These are phyloP conservation scores for Oryza nivara DNA, from an alignment of 176 grass and related monocot species.

Conservation along the genomic window DNA sequence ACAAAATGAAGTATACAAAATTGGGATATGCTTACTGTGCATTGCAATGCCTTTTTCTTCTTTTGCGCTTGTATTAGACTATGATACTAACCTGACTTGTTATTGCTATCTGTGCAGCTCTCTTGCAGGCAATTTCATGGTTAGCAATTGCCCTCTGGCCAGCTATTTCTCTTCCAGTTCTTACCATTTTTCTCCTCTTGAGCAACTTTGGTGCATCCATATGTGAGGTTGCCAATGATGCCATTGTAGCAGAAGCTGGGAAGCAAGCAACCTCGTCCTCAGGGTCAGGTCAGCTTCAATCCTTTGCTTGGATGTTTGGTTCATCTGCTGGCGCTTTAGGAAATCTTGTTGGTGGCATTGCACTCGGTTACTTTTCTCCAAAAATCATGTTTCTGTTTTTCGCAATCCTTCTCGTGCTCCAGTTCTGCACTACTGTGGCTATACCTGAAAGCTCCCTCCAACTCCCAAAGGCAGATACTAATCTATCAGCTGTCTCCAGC, in stretches of 20 bases:
- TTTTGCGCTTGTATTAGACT: not conserved
- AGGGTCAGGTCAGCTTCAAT: constrained; percentile 76
- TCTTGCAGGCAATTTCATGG: constrained; percentile 95
- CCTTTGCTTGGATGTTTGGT: constrained; percentile 86
- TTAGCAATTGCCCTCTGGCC: constrained; percentile 72
- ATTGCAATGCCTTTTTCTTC: not conserved
- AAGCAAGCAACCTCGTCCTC: constrained; percentile 58
- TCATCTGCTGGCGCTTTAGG: constrained; percentile 84
- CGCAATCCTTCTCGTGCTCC: constrained; percentile 70
- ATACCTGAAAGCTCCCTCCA: constrained; percentile 81
- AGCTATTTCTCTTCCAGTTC: constrained; percentile 59
- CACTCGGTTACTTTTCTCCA: constrained; percentile 69
- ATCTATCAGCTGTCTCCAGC: constrained; percentile 49
- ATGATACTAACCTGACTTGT: constrained; percentile 34
- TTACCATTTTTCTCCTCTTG: constrained; percentile 88
- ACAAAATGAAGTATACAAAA: too few relatives aligned
- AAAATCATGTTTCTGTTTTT: constrained; percentile 82
- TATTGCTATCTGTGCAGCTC: constrained; percentile 62
- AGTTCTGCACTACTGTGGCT: constrained; percentile 63
- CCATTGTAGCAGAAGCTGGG: constrained; percentile 82
- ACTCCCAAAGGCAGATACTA: constrained; percentile 63
- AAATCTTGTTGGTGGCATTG: constrained; percentile 87
- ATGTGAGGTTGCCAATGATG: constrained; percentile 98
- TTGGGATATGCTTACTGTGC: not conserved
- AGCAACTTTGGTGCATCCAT: constrained; percentile 96